Evolutionary conservation across 179 eudicot species (phyloP).

Genomic region (Corrigiola litoralis): DNA sequence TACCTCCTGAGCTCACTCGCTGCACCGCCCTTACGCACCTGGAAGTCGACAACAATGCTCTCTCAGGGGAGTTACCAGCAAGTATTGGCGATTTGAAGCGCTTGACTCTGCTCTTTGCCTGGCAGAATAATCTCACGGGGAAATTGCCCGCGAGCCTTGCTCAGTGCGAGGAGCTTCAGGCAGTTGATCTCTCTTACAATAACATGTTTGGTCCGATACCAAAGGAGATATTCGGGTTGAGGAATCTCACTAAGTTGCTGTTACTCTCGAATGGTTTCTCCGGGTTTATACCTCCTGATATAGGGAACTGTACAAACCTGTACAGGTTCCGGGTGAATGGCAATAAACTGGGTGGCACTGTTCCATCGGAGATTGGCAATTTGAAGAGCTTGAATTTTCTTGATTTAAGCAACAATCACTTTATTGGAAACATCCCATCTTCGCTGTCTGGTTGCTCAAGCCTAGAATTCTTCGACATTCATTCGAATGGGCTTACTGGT

Average conservation of each 20-base stretch:
- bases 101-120: conserved; percentile 72
- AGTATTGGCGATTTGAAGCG: conserved; percentile 54
- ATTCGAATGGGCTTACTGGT: conserved; percentile 59
- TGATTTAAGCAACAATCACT: conserved; percentile 66
- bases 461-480: conserved; percentile 78
- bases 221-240: conserved; percentile 42
- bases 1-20: conserved; percentile 59
- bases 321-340: conserved; percentile 64
- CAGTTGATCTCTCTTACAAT: conserved; percentile 80
- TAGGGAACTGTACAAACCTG: conserved; percentile 74
- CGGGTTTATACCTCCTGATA: conserved; percentile 70
- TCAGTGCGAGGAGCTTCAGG: conserved; percentile 57
- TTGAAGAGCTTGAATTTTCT: conserved; percentile 64
- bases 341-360: conserved; percentile 60
- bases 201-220: conserved; percentile 62
- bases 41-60: conserved; percentile 69
- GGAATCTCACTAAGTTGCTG: conserved; percentile 66
- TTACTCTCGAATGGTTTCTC: conserved; percentile 64
- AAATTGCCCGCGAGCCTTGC: conserved; percentile 57
- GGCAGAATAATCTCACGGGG: conserved; percentile 81
- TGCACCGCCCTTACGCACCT: conserved; percentile 61
- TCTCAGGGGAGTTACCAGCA: conserved; percentile 68
- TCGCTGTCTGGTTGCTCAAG: conserved; percentile 56
- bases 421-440: conserved; percentile 57
- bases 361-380: conserved; percentile 77